phyloP scores from a whole-genome alignment of 345 rosid species.

The Moringa oleifera region DNA sequence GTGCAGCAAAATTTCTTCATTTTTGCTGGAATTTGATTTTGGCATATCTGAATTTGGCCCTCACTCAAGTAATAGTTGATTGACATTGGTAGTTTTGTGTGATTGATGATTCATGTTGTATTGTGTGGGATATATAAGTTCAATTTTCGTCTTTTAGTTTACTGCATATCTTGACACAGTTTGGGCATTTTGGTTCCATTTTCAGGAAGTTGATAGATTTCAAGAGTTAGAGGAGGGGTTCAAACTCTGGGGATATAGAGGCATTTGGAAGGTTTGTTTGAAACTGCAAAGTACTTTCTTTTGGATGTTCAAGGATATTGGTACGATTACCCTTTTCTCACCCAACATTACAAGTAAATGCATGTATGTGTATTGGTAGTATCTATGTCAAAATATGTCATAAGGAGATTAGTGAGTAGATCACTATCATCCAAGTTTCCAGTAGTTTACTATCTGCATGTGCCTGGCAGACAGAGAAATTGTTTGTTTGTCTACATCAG shows the following conservation, averaged over 20 bases:
- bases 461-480: neutral
- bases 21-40: neutral
- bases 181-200: slow-evolving; percentile 12
- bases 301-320: too few relatives aligned
- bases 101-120: neutral
- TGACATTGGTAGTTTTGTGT: neutral
- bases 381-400: too few relatives aligned
- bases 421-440: too few relatives aligned
- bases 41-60: neutral
- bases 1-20: neutral
- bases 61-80: neutral
- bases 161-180: neutral
- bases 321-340: neutral
- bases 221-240: slow-evolving; percentile 68
- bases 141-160: neutral
- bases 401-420: too few relatives aligned
- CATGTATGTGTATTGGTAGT: too few relatives aligned
- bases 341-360: neutral
- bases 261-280: slow-evolving; percentile 75
- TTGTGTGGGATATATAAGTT: neutral
- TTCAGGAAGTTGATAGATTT: slow-evolving; percentile 91
- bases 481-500: neutral
- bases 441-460: neutral
- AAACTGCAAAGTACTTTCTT: neutral
- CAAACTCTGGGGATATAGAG: slow-evolving; percentile 60